These are phyloP conservation scores for Mycena capillaripes DNA, from an alignment of 768 basidiomycete genomes.

Conservation along the genomic window DNA sequence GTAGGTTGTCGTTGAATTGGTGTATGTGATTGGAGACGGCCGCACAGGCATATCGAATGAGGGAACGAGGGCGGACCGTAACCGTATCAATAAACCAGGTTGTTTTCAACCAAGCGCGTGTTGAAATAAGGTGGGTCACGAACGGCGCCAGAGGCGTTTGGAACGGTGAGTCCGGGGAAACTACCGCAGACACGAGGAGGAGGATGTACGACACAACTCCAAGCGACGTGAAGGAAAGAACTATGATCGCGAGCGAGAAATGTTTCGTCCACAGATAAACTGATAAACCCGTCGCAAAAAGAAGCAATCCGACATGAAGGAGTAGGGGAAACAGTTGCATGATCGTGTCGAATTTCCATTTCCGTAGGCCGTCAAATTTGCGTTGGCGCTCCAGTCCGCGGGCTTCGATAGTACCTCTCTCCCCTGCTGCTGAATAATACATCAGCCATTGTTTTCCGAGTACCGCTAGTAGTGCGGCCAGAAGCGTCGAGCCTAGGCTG, in stretches of 20 bases:
- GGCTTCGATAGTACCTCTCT: not conserved
- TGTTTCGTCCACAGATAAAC: not conserved
- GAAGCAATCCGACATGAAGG: not conserved
- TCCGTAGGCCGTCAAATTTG: no score
- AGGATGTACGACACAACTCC: not conserved
- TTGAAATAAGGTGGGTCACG: not conserved
- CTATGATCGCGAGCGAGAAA: not conserved
- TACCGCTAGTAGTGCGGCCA: not conserved
- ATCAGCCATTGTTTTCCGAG: slow-evolving; percentile 18
- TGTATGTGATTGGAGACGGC: no score
- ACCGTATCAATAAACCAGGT: not conserved
- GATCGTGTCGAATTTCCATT: slow-evolving; percentile 8
- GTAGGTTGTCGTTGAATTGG: not conserved
- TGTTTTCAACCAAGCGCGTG: not conserved
- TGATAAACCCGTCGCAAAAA: not conserved
- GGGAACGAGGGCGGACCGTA: not conserved
- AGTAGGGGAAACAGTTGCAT: slow-evolving; percentile 7
- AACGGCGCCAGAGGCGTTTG: not conserved
- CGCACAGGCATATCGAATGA: not conserved
- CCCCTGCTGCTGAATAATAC: not conserved
- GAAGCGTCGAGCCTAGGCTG: not conserved
- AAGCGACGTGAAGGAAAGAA: not conserved
- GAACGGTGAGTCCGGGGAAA: slow-evolving; percentile 9
- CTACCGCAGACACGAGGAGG: not conserved
- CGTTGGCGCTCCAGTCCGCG: not conserved